Percentiles rank a stretch among this genome's conserved stretches.
These are phyloP conservation scores for Spergularia marina DNA, from an alignment of 148 eudicot species.

Conservation along the genomic window DNA sequence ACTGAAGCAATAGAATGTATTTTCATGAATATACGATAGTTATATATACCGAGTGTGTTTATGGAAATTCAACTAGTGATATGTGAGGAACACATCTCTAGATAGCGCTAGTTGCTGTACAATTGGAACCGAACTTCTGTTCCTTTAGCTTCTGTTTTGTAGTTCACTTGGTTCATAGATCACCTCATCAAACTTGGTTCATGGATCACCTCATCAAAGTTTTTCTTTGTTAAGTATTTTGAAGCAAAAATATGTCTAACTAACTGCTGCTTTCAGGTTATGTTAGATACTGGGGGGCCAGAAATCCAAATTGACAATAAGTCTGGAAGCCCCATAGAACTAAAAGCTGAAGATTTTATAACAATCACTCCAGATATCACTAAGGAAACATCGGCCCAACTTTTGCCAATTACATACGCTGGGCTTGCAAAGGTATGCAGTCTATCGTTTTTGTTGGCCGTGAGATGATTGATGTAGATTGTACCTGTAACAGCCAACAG, in stretches of 20 bases:
- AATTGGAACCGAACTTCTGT: neutral
- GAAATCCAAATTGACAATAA: slow-evolving; percentile 52
- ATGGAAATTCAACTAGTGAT: too few species aligned
- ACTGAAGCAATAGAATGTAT: neutral
- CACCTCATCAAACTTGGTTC: neutral
- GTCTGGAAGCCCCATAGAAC: slow-evolving; percentile 41
- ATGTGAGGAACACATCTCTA: too few species aligned
- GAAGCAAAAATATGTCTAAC: slow-evolving; percentile 3
- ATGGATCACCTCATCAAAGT: neutral
- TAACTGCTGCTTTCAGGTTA: slow-evolving; percentile 39
- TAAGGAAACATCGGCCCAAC: slow-evolving; percentile 39
- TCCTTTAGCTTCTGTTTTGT: neutral
- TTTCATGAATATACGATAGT: neutral
- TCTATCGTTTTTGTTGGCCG: neutral
- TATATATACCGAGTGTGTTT: neutral
- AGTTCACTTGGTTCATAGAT: neutral
- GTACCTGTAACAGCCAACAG: neutral
- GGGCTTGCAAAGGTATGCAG: slow-evolving; percentile 48
- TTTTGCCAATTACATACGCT: slow-evolving; percentile 48
- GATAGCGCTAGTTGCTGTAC: too few species aligned
- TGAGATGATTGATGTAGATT: neutral
- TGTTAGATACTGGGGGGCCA: slow-evolving; percentile 72
- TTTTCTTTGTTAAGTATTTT: neutral
- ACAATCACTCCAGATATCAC: slow-evolving; percentile 46
- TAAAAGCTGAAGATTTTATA: slow-evolving; percentile 41